Conservation (phyloP, 2,329 filamentous ascomycete genomes). For the Phaeosphaeriaceae sp. region DNA sequence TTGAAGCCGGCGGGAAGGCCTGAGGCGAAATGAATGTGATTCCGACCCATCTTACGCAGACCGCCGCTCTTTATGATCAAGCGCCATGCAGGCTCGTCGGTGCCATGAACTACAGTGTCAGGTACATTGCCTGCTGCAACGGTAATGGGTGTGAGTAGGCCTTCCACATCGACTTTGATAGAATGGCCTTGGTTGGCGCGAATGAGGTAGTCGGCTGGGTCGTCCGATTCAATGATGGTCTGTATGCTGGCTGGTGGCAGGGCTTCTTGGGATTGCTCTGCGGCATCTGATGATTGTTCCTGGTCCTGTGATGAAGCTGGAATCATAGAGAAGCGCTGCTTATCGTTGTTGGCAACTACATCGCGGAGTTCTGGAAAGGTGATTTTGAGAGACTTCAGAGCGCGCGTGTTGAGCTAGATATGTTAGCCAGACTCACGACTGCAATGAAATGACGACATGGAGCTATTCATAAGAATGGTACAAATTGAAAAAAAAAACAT, state of each 20-base stretch:
- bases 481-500: too few relatives aligned
- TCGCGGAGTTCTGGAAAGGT: slow-evolving; percentile 75
- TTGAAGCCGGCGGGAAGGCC: slow-evolving; percentile 66
- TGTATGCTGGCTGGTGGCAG: slow-evolving; percentile 16
- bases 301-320: slow-evolving; percentile 49
- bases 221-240: slow-evolving; percentile 33
- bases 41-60: slow-evolving; percentile 79
- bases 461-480: too few relatives aligned
- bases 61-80: slow-evolving; percentile 79
- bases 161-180: slow-evolving; percentile 75
- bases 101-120: slow-evolving; percentile 79
- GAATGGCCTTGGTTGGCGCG: slow-evolving; percentile 96
- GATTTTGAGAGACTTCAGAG: slow-evolving; percentile 72
- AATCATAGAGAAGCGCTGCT: slow-evolving; percentile 87
- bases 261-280: slow-evolving; percentile 11
- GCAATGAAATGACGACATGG: too few relatives aligned
- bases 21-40: slow-evolving; percentile 88
- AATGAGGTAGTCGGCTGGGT: slow-evolving; percentile 78
- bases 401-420: slow-evolving; percentile 61
- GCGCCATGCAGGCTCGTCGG: slow-evolving; percentile 81
- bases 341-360: slow-evolving; percentile 78
- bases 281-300: slow-evolving; percentile 2
- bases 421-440: background rate
- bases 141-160: slow-evolving; percentile 72
- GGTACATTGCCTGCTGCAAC: slow-evolving; percentile 65